These are phyloP conservation scores for Podila clonocystis DNA, from an alignment of 192 early-diverging fungal genomes.

Conservation along the genomic window DNA sequence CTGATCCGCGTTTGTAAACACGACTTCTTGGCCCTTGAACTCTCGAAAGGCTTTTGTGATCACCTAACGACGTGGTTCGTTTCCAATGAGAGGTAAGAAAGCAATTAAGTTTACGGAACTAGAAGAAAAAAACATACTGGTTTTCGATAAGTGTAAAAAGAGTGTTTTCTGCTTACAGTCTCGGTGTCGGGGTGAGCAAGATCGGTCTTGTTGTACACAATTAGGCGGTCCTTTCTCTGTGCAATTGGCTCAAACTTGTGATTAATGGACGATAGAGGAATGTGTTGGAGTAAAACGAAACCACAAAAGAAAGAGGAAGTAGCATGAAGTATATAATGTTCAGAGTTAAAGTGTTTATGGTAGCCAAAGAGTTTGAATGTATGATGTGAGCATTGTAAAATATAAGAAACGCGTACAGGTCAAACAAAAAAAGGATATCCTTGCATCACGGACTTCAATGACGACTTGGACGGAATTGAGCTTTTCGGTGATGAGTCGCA, in stretches of 20 bases:
- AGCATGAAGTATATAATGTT: neutral
- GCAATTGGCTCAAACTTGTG: conserved; percentile 78
- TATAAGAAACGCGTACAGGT: neutral
- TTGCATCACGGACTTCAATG: conserved; percentile 94
- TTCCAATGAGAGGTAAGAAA: too few species aligned
- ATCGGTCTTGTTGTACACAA: conserved; percentile 96
- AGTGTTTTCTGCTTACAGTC: conserved; percentile 21
- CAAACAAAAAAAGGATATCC: conserved; percentile 59
- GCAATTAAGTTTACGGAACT: neutral
- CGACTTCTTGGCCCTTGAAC: conserved; percentile 59
- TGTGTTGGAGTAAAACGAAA: conserved; percentile 44
- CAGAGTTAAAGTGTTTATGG: conserved; percentile 4
- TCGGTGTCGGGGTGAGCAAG: conserved; percentile 75
- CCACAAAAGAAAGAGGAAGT: neutral
- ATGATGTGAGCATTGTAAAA: neutral
- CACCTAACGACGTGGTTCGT: conserved; percentile 4
- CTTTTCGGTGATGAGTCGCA: conserved; percentile 77
- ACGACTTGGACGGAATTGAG: conserved; percentile 83
- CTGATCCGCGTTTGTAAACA: conserved; percentile 72
- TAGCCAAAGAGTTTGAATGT: too few species aligned
- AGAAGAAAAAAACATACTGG: neutral
- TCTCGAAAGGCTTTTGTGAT: conserved; percentile 53
- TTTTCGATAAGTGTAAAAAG: neutral
- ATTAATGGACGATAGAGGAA: conserved; percentile 93
- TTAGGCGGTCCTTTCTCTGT: conserved; percentile 71